A percentile compares a stretch with the other conserved stretches of the same genome.
Conservation (phyloP, 192 early-diverging fungal species). For the Cetraspora pellucida region DNA sequence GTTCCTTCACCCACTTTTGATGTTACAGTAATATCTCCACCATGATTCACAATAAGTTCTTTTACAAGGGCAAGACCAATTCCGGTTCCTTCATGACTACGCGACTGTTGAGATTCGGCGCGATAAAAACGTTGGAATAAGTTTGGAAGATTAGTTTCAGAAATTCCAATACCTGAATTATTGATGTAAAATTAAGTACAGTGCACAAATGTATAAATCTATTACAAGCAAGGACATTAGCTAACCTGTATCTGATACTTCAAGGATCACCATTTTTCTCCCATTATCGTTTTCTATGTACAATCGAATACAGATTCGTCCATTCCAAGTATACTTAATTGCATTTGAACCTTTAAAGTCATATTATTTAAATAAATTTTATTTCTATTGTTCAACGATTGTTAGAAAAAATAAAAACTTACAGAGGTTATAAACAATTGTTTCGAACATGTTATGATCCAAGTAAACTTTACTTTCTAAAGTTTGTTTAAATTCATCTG, state of each 20-base stretch:
- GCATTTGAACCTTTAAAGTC: constrained; percentile 43
- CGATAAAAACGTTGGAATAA: no score
- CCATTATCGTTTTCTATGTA: constrained; percentile 46
- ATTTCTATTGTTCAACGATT: not conserved
- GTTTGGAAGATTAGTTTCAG: constrained; percentile 49
- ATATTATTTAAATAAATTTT: not conserved
- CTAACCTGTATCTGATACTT: constrained; percentile 44
- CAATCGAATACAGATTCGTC: constrained; percentile 53
- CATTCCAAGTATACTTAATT: constrained; percentile 52
- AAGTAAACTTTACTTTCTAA: constrained; percentile 5
- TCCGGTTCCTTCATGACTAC: no score
- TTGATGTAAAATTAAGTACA: no score
- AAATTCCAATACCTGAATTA: constrained; percentile 62
- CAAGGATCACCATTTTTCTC: constrained; percentile 40
- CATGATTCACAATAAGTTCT: constrained; percentile 52
- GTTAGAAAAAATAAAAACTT: constrained; percentile 9
- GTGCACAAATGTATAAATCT: no score
- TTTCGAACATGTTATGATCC: constrained; percentile 21
- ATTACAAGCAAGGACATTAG: no score
- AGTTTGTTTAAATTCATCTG: not conserved
- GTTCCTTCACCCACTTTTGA: constrained; percentile 50
- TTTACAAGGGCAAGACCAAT: no score
- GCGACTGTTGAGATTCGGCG: no score
- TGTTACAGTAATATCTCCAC: constrained; percentile 46
- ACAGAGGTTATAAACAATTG: constrained; percentile 25